Evolutionary conservation across 768 basidiomycete species (phyloP).

Genomic region (Saitozyma podzolica): DNA sequence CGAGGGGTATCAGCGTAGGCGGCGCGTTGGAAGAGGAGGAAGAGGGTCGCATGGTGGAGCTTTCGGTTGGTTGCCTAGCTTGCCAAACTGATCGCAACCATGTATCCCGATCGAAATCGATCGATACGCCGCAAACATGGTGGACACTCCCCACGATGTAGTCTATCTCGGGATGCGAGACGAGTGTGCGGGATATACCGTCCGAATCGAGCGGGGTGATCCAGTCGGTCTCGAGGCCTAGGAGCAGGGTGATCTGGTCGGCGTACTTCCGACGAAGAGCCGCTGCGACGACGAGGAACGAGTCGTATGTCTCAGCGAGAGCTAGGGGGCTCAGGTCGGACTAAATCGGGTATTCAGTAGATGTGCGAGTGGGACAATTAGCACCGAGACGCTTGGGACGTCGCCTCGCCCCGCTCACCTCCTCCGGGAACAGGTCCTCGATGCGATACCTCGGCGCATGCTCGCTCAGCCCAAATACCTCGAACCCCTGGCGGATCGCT

Average conservation of each 20-base stretch:
- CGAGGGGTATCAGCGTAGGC: slow-evolving; percentile 1
- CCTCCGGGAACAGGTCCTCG: slow-evolving; percentile 89
- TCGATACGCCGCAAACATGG: slow-evolving; percentile 81
- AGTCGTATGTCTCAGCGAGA: slow-evolving; percentile 67
- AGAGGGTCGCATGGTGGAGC: slow-evolving; percentile 15
- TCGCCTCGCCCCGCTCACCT: slow-evolving; percentile 60
- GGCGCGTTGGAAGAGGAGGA: slow-evolving; percentile 26
- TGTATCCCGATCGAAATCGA: slow-evolving; percentile 82
- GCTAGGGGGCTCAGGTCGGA: slow-evolving; percentile 59
- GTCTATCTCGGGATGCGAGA: slow-evolving; percentile 62
- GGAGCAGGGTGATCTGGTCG: slow-evolving; percentile 69
- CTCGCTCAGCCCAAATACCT: slow-evolving; percentile 82
- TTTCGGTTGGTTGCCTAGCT: neutral
- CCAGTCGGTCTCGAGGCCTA: slow-evolving; percentile 90
- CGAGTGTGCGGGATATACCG: slow-evolving; percentile 61
- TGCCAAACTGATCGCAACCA: slow-evolving; percentile 55
- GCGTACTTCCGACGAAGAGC: slow-evolving; percentile 56
- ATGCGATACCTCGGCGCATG: slow-evolving; percentile 85
- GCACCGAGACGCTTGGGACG: neutral
- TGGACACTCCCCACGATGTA: slow-evolving; percentile 92
- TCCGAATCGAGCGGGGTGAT: slow-evolving; percentile 71
- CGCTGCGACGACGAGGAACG: slow-evolving; percentile 72
- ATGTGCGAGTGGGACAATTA: no score
- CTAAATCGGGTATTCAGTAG: slow-evolving; percentile 52
- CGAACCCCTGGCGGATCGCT: slow-evolving; percentile 76